Percentiles rank a stretch among this genome's conserved stretches.
phyloP scores from a whole-genome alignment of 1,139 yeast species.

The Sporopachydermia cereana region DNA sequence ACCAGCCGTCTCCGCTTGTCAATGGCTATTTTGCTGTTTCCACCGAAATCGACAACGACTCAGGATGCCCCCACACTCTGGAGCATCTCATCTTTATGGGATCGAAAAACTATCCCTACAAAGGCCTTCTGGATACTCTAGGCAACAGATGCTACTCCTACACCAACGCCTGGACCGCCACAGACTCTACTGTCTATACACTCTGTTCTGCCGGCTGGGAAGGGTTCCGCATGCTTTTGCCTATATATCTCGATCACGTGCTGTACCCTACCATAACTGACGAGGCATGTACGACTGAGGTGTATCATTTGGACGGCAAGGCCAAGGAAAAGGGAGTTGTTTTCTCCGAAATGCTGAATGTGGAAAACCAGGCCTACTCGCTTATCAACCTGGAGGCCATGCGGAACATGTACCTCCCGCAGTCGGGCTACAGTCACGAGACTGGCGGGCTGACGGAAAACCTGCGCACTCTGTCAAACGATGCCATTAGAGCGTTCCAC shows the following conservation, averaged over 20 bases:
- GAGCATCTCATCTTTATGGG: constrained; percentile 97
- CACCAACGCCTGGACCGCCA: constrained; percentile 96
- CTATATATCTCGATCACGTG: constrained; percentile 83
- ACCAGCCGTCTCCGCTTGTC: constrained; percentile 81
- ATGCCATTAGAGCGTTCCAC: constrained; percentile 70
- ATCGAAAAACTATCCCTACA: constrained; percentile 76
- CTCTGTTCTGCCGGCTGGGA: constrained; percentile 94
- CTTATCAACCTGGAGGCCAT: constrained; percentile 53
- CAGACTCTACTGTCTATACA: constrained; percentile 92
- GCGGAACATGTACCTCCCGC: constrained; percentile 42
- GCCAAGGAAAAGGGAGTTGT: constrained; percentile 96
- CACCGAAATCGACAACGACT: constrained; percentile 75
- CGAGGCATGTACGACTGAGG: constrained; percentile 88
- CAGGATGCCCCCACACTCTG: constrained; percentile 92
- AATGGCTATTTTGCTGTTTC: constrained; percentile 93
- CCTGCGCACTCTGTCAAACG: constrained; percentile 59
- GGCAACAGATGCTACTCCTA: constrained; percentile 78
- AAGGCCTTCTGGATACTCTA: constrained; percentile 77
- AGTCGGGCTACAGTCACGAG: constrained; percentile 80
- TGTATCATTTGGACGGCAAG: constrained; percentile 83
- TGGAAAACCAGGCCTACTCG: constrained; percentile 72
- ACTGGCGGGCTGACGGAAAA: constrained; percentile 87
- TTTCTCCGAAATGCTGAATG: constrained; percentile 94
- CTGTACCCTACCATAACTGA: constrained; percentile 79
- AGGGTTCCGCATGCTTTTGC: constrained; percentile 74